phyloP scores from a whole-genome alignment of 1,284 basidiomycete genomes.

The Malassezia dermatis region DNA sequence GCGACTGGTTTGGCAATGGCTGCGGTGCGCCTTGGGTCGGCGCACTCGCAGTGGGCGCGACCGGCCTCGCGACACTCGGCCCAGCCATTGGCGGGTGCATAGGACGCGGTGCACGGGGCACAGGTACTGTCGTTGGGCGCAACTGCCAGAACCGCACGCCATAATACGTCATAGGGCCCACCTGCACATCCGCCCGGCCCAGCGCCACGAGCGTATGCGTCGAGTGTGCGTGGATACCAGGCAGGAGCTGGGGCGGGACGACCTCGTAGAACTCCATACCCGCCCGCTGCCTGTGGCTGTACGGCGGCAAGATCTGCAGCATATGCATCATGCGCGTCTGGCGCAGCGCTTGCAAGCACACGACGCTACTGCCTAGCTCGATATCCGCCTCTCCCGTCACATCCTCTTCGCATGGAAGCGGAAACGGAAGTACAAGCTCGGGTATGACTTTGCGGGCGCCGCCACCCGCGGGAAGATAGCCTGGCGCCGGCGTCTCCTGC shows the following conservation, averaged over 20 bases:
- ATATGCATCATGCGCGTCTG: constrained; percentile 44
- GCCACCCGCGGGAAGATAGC: constrained; percentile 26
- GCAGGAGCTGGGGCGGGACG: constrained; percentile 27
- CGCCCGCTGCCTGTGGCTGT: constrained; percentile 29
- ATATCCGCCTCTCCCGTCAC: constrained; percentile 5
- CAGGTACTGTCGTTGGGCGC: constrained; percentile 10
- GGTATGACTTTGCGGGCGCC: constrained; percentile 29
- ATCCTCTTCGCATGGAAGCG: constrained; percentile 5
- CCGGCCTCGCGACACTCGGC: too few relatives aligned
- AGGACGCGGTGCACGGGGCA: background rate
- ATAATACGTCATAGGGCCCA: constrained; percentile 36
- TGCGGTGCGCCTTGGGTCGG: background rate
- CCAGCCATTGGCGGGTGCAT: background rate
- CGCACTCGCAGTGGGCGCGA: background rate
- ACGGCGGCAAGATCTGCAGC: constrained; percentile 36
- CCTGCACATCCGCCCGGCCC: constrained; percentile 35
- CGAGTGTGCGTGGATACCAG: constrained; percentile 30
- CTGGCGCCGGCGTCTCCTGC: constrained; percentile 11
- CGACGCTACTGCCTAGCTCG: constrained; percentile 3
- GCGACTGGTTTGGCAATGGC: too few relatives aligned
- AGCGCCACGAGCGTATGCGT: constrained; percentile 33
- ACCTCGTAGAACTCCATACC: constrained; percentile 31
- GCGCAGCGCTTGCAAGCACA: constrained; percentile 38
- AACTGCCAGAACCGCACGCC: constrained; percentile 41
- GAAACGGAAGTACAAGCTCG: constrained; percentile 32